Base-by-base conservation (phyloP, 1,139 yeast genomes). In the Diutina siamensis region DNA sequence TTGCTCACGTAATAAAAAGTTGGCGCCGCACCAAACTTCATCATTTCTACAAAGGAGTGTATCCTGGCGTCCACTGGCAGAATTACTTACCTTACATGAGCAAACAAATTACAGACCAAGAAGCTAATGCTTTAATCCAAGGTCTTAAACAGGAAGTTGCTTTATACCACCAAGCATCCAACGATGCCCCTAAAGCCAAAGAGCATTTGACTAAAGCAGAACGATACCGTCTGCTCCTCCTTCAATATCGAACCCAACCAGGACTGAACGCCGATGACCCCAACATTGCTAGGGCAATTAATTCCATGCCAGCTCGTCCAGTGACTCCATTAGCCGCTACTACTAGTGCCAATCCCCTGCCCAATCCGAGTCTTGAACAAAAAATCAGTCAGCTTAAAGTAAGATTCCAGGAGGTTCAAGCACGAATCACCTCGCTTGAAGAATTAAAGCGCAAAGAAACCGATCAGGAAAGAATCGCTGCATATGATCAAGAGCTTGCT, bases 81-180 rank as follows among this genome's bases (percentile, higher is more conserved):
- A n/a, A n/a, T 25, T 25, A 25, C 10, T 10, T 25, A 5, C 5
- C 5, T 25, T 13, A 31, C 20, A 38, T 38, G 42, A 38, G 32
- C 32, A 38, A 38, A 25, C 31, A 38, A 15, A 38, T 38, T 4
- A 38, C 42, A 7, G 20, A 17, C 3, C 42, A 38, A 32, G 42
- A 38, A 13, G 42, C 42, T n/a, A 15, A 22, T 15, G 22, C 42
- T 9, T 17, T 38, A 12, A 32, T 38, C 8, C 42, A 38, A 32
- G 42, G 42, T n/a, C 42, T 38, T 18, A 38, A 38, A 17, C 32
- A 22, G 4, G 42, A 38, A 27, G 31, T 38, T 12, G 32, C 42
- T 17, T 32, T 21, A 8, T 38, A 38, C n/a, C 31, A 38, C 5
- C 19, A 22, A 4, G 31, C 42, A 12, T 20, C 31, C 18, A 25